Evolutionary conservation across 1,139 yeast genomes (phyloP), one percentile per base, ranked within the genome.

Genomic region (Cylindricascospora bacillispora): DNA sequence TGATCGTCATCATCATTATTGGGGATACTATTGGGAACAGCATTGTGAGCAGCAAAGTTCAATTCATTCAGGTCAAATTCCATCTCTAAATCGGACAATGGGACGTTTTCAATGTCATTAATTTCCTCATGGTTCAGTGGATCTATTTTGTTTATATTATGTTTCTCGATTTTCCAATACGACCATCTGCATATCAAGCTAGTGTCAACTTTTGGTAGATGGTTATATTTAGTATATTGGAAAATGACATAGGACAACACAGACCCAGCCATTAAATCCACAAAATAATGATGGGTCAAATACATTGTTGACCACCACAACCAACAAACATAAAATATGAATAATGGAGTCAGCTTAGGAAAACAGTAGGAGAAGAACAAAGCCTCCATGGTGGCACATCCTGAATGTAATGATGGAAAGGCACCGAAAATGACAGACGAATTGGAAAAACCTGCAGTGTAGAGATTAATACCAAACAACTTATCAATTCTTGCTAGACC

Each of bases 231-330:
- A 31, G 86, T 79, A 49, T 75, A 69, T 43, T 70, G 67, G 57
- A 81, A 86, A 26, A 81, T 78, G 10, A 70, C 54, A 39, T 75
- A 67, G 1, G 93, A 73, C 41, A 86, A 61, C 20, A 73, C 68
- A 2, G 95, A 89, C 20, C 97, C 97, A 12, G 89, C 93, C 54
- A 81, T 81, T 36, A 86, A 69, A 54, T 86, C 97, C 39, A 85
- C 74, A 52, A 86, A 86, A 57, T 86, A 86, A 57, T 86, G 97
- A 56, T 86, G 97, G 1, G 95, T 85, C 48, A 86, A 67, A 57
- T 86, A 86, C 97, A 86, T 86, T 13, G 97, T 86, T 29, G 92
- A 70, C 97, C 97, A 86, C 95, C 97, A 86, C 45, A 86, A 68
- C 93, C 94, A 83, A 41, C 75, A 60, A 14, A 83, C 93, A 54